A percentile compares a stretch with the other conserved stretches of the same genome.
Evolutionary conservation across 2,329 filamentous ascomycete genomes (phyloP).

Genomic region (Trichoderma arundinaceum): DNA sequence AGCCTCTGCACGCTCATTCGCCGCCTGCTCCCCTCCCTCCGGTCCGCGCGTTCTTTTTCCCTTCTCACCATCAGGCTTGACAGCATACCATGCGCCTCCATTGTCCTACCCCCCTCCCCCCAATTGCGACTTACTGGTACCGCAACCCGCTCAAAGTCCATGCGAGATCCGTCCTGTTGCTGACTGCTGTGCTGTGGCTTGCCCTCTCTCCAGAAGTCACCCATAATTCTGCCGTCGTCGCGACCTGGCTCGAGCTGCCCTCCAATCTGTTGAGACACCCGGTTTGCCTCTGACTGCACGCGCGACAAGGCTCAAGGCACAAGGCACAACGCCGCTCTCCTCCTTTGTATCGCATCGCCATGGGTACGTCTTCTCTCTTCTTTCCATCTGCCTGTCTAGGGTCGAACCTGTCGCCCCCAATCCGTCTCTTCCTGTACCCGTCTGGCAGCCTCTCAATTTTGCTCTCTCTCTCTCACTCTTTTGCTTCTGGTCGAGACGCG

Average conservation of each 20-base stretch:
- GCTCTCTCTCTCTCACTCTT: not conserved
- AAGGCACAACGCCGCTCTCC: conserved; percentile 32
- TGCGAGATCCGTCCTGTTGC: conserved; percentile 42
- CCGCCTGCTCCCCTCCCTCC: conserved; percentile 31
- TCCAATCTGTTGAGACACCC: conserved; percentile 40
- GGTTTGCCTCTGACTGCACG: conserved; percentile 34
- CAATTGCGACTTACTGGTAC: conserved; percentile 39
- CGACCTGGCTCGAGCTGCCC: conserved; percentile 36
- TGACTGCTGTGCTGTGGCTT: conserved; percentile 43
- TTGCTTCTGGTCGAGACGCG: conserved; percentile 23
- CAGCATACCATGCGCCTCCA: conserved; percentile 34
- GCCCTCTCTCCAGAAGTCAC: conserved; percentile 36
- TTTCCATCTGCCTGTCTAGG: conserved; percentile 31
- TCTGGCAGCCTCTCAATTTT: conserved; percentile 1
- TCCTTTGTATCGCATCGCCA: conserved; percentile 36
- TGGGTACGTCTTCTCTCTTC: conserved; percentile 35
- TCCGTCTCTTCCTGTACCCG: not conserved
- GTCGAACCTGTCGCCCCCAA: conserved; percentile 33
- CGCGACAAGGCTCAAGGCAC: conserved; percentile 35
- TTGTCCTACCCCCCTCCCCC: conserved; percentile 35
- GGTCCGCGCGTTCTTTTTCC: conserved; percentile 35
- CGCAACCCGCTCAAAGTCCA: conserved; percentile 42
- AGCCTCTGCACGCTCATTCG: conserved; percentile 35
- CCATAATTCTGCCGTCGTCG: conserved; percentile 38
- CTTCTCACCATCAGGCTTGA: conserved; percentile 33